A percentile compares a stretch with the other conserved stretches of the same genome.
phyloP scores from a whole-genome alignment of 805 yeast species.

The Myxozyma kluyveri region DNA sequence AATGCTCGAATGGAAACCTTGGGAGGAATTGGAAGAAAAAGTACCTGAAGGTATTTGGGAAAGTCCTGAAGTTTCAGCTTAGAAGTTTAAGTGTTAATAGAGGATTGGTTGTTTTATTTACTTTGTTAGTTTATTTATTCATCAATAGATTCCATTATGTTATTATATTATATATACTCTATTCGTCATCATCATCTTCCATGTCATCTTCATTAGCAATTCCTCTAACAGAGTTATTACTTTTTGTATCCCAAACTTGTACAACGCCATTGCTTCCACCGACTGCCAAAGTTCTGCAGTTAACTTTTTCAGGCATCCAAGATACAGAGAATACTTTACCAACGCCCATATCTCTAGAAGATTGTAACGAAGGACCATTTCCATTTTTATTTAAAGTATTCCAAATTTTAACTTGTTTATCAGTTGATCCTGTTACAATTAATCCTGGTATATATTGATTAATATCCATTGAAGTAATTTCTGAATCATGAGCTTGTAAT shows the following conservation, averaged over 20 bases:
- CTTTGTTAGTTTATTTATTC: conserved; percentile 11
- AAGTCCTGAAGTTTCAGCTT: conserved; percentile 38
- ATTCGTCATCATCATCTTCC: conserved; percentile 49
- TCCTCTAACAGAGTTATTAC: conserved; percentile 73
- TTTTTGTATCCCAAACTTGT: conserved; percentile 89
- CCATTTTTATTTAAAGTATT: conserved; percentile 59
- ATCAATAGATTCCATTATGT: too few relatives aligned
- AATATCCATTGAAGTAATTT: conserved; percentile 75
- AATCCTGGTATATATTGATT: conserved; percentile 67
- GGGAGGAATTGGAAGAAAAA: conserved; percentile 80
- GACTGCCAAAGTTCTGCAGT: conserved; percentile 69
- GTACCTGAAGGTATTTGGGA: conserved; percentile 84
- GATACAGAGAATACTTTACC: conserved; percentile 83
- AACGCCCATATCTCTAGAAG: conserved; percentile 87
- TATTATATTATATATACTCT: too few relatives aligned
- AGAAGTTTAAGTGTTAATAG: not conserved
- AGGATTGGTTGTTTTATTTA: not conserved
- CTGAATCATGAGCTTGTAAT: conserved; percentile 94
- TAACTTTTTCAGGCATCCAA: conserved; percentile 81
- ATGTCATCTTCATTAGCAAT: conserved; percentile 61
- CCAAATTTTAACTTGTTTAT: conserved; percentile 84
- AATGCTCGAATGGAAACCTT: conserved; percentile 65
- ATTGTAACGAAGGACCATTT: conserved; percentile 75
- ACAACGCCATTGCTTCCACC: conserved; percentile 85
- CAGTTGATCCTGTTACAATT: conserved; percentile 85